Conservation (phyloP, 1,139 yeast species). For the Suhomyces guaymorum region DNA sequence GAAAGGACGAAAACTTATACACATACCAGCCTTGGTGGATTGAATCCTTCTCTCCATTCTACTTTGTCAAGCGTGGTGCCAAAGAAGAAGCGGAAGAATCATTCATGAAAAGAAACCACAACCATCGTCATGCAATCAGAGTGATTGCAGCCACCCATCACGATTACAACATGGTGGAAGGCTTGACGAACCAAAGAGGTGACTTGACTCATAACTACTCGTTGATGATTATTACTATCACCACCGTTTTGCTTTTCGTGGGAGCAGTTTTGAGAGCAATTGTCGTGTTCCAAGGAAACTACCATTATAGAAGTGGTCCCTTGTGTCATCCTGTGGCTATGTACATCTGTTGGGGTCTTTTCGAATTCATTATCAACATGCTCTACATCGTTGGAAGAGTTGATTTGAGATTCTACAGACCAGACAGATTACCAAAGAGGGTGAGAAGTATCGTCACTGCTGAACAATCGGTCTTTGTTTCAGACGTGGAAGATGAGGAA, state of each 20-base stretch:
- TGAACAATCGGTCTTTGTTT: constrained; percentile 31
- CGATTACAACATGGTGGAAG: constrained; percentile 44
- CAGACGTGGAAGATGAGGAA: constrained; percentile 22
- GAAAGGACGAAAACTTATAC: constrained; percentile 44
- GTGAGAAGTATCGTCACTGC: constrained; percentile 45
- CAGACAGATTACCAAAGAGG: constrained; percentile 41
- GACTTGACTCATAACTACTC: constrained; percentile 39
- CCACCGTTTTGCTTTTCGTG: constrained; percentile 36
- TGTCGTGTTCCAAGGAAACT: constrained; percentile 33
- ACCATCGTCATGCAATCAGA: constrained; percentile 45
- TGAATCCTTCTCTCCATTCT: constrained; percentile 44
- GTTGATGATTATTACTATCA: constrained; percentile 31
- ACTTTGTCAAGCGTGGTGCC: constrained; percentile 42
- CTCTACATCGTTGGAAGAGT: constrained; percentile 46
- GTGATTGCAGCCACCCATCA: constrained; percentile 49
- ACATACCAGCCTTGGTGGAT: constrained; percentile 54
- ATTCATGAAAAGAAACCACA: constrained; percentile 45
- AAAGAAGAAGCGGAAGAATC: constrained; percentile 43
- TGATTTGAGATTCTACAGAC: constrained; percentile 49
- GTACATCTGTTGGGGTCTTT: constrained; percentile 43
- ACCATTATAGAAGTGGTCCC: constrained; percentile 21
- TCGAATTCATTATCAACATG: constrained; percentile 37
- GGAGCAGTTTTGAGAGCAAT: constrained; percentile 35
- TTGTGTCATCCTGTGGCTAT: constrained; percentile 32
- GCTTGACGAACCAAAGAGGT: constrained; percentile 43